phyloP scores from a whole-genome alignment of 805 yeast genomes.

The Saccharomycopsis sp. region DNA sequence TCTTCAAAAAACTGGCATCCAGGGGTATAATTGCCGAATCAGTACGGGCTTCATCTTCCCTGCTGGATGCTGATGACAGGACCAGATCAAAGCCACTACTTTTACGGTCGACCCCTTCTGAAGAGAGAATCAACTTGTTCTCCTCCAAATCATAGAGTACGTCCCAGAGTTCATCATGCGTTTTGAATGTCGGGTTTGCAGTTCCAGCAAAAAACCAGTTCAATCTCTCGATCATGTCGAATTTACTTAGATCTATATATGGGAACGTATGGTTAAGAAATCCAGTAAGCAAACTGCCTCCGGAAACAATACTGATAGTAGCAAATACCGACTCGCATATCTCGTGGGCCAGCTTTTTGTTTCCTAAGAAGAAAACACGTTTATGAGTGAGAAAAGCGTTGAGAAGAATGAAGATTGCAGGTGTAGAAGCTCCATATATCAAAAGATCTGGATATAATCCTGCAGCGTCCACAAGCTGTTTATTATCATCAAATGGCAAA shows the following conservation, averaged over 20 bases:
- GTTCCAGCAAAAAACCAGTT: constrained; percentile 53
- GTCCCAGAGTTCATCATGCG: constrained; percentile 51
- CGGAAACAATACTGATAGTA: constrained; percentile 43
- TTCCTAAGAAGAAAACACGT: constrained; percentile 42
- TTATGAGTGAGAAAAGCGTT: constrained; percentile 50
- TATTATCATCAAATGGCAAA: constrained; percentile 16
- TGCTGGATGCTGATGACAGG: constrained; percentile 24
- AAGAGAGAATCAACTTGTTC: constrained; percentile 29
- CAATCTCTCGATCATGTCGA: constrained; percentile 42
- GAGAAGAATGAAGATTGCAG: constrained; percentile 45
- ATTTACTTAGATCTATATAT: constrained; percentile 48
- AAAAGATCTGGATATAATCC: constrained; percentile 39
- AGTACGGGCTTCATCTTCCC: background rate
- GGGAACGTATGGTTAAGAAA: constrained; percentile 46
- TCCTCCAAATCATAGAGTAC: constrained; percentile 46
- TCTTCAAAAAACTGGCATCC: constrained; percentile 39
- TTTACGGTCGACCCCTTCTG: background rate
- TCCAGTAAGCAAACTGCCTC: constrained; percentile 39
- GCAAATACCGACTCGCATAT: constrained; percentile 47
- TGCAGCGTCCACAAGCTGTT: constrained; percentile 15
- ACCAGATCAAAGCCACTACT: constrained; percentile 26
- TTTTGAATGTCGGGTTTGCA: constrained; percentile 51
- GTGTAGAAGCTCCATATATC: constrained; percentile 48
- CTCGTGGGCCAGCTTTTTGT: constrained; percentile 42
- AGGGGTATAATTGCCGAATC: constrained; percentile 34